A percentile compares a stretch with the other conserved stretches of the same genome.
phyloP scores from a whole-genome alignment of 495 filamentous ascomycete genomes.

The Neurospora sp. region DNA sequence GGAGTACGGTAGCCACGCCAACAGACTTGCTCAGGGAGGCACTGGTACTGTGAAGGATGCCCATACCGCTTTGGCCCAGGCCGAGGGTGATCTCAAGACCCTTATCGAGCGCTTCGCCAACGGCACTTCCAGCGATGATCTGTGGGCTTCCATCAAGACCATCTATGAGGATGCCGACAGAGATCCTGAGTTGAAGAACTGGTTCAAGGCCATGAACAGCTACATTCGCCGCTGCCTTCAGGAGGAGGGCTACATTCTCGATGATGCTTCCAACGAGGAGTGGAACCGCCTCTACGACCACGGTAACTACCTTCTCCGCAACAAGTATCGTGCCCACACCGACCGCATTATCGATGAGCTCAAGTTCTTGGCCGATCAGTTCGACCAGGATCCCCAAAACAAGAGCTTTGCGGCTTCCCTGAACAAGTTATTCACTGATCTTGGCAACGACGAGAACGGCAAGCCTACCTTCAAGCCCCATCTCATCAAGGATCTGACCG shows the following conservation, averaged over 20 bases:
- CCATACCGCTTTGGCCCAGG: conserved; percentile 51
- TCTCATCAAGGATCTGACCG: conserved; percentile 75
- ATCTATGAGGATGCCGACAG: conserved; percentile 87
- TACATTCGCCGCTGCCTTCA: conserved; percentile 79
- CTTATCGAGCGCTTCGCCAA: conserved; percentile 95
- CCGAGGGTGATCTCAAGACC: conserved; percentile 75
- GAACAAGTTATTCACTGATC: conserved; percentile 77
- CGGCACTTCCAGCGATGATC: conserved; percentile 74
- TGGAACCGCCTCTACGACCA: conserved; percentile 82
- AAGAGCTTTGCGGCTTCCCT: conserved; percentile 63
- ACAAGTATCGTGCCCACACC: conserved; percentile 79
- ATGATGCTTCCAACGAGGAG: conserved; percentile 68
- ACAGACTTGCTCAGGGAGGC: conserved; percentile 50
- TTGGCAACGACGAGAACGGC: conserved; percentile 71
- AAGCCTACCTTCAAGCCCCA: conserved; percentile 87
- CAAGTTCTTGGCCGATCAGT: conserved; percentile 82
- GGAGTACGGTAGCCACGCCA: conserved; percentile 70
- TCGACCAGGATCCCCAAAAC: conserved; percentile 80
- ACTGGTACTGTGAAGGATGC: conserved; percentile 60
- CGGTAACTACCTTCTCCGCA: conserved; percentile 78
- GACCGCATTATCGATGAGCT: conserved; percentile 81
- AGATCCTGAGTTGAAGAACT: conserved; percentile 77
- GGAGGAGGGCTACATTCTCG: conserved; percentile 83
- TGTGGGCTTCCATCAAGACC: conserved; percentile 75
- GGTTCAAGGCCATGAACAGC: conserved; percentile 71